phyloP scores from a whole-genome alignment of 2,329 filamentous ascomycete genomes.

The Metarhizium robertsii region DNA sequence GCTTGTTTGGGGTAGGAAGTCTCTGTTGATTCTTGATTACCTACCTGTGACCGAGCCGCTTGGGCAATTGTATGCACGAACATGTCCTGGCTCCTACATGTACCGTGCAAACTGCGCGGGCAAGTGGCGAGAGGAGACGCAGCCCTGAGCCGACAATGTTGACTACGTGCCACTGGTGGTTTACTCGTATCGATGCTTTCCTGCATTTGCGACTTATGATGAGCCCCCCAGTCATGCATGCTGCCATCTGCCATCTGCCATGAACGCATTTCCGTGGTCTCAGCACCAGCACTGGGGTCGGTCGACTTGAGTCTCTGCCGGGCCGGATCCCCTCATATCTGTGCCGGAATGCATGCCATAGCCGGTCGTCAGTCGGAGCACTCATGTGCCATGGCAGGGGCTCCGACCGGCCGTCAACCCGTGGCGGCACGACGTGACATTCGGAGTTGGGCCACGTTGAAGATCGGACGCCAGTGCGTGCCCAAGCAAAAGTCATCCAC shows the following conservation, averaged over 20 bases:
- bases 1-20: too few species aligned
- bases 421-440: neutral
- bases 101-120: neutral
- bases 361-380: neutral
- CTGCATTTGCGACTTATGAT: too few species aligned
- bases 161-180: too few species aligned
- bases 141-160: too few species aligned
- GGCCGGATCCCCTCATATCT: neutral
- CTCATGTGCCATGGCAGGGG: neutral
- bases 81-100: too few species aligned
- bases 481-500: neutral
- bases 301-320: neutral
- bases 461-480: neutral
- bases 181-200: too few species aligned
- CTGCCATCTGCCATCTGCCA: too few species aligned
- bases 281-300: neutral
- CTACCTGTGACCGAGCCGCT: too few species aligned
- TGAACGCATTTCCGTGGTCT: neutral
- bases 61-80: too few species aligned
- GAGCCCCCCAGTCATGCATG: too few species aligned
- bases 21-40: too few species aligned
- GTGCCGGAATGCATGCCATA: neutral
- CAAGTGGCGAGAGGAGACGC: too few species aligned
- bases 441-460: neutral
- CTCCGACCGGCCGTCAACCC: neutral